Percentiles rank a stretch among this genome's conserved stretches.
phyloP scores from a whole-genome alignment of 164 flowering plant species.

The Annona cherimola region DNA sequence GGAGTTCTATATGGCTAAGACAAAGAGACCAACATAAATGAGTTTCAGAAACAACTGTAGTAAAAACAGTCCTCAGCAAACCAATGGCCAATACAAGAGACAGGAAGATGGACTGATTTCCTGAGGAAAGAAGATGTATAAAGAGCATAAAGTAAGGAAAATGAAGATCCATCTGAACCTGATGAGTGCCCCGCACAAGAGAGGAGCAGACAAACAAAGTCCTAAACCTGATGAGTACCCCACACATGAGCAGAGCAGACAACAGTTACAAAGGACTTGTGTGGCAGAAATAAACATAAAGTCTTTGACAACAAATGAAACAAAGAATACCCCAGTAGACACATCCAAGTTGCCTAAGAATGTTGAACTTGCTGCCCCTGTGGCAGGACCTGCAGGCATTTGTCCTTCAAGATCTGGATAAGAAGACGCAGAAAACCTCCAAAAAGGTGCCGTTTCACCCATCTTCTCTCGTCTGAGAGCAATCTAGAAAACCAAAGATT shows the following conservation, averaged over 20 bases:
- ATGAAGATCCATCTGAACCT: neutral
- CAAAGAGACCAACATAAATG: too few species aligned
- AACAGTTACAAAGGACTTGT: too few species aligned
- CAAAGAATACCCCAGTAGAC: constrained; percentile 44
- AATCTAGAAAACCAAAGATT: constrained; percentile 46
- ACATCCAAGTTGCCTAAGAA: constrained; percentile 20
- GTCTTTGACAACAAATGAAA: neutral
- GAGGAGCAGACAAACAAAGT: neutral
- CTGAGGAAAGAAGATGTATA: too few species aligned
- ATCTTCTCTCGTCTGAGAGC: constrained; percentile 85
- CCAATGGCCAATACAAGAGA: too few species aligned
- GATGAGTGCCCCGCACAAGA: neutral
- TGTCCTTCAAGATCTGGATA: constrained; percentile 80
- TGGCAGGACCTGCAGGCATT: constrained; percentile 24
- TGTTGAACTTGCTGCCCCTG: constrained; percentile 12
- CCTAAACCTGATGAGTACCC: neutral
- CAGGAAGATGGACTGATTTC: too few species aligned
- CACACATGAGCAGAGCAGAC: neutral
- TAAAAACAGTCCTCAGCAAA: too few species aligned
- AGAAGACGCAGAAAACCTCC: constrained; percentile 96
- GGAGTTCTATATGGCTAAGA: too few species aligned
- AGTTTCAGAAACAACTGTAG: too few species aligned
- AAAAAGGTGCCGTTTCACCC: constrained; percentile 93
- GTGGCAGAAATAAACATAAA: too few species aligned
- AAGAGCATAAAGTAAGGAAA: too few species aligned